Conservation (phyloP, 306 rosid species). For the Calophaca sinica region DNA sequence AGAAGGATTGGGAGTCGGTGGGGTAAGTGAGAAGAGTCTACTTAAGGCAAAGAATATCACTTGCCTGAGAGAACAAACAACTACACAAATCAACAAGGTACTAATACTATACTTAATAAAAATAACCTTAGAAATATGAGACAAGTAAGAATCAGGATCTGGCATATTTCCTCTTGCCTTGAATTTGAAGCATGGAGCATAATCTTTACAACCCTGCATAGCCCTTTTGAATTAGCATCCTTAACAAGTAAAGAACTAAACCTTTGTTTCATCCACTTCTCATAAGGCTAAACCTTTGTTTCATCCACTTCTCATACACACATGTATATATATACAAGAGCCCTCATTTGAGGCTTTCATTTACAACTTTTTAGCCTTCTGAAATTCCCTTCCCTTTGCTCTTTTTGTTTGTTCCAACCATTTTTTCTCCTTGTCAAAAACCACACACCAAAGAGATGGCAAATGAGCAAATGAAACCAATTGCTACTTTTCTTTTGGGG, state of each 20-base stretch:
- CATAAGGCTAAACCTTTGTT: constrained; percentile 49
- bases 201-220: constrained; percentile 73
- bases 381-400: constrained; percentile 25
- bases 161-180: constrained; percentile 69
- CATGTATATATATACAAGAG: constrained; percentile 27
- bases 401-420: constrained; percentile 24
- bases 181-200: constrained; percentile 68
- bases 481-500: constrained; percentile 74
- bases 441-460: constrained; percentile 61
- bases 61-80: constrained; percentile 49
- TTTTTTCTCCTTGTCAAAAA: too few species aligned
- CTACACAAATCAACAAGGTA: constrained; percentile 48
- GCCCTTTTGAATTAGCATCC: constrained; percentile 56
- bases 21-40: constrained; percentile 41
- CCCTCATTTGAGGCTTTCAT: constrained; percentile 38
- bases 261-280: constrained; percentile 45
- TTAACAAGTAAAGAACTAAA: constrained; percentile 90
- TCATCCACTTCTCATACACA: constrained; percentile 34
- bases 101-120: constrained; percentile 22
- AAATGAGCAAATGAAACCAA: constrained; percentile 60
- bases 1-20: too few species aligned
- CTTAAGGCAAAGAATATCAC: constrained; percentile 69
- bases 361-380: constrained; percentile 40
- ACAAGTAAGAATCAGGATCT: constrained; percentile 72
- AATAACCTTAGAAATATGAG: constrained; percentile 51